Base-by-base conservation (phyloP, 495 filamentous ascomycete genomes). In the Amorphotheca resinae region DNA sequence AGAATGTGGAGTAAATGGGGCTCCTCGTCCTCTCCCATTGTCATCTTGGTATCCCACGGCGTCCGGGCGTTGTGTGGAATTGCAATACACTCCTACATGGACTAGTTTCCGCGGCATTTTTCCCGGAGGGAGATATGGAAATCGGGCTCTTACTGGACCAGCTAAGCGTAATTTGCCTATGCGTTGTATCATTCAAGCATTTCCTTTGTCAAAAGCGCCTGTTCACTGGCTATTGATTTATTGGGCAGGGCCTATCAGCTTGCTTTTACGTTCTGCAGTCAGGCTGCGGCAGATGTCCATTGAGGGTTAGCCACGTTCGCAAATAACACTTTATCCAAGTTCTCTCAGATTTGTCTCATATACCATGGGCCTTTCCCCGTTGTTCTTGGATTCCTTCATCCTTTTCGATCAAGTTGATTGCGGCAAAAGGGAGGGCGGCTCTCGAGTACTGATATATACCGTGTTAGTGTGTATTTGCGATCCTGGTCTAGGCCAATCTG, bases 141-240 rank as follows among this genome's bases (percentile, higher is more conserved):
- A 44, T 52, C 35, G 35, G 43, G 36, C 32, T 51, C 48, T 55
- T 41, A 55, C 48, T 55, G 52, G 52, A 51, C 46, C 49, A 55
- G 48, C 52, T 54, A 55, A 51, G 48, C 52, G 49, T 45, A 41
- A 44, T 49, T 42, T 46, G 42, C 51, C 45, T 49, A 51, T 55
- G 52, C 49, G 52, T 49, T 55, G 52, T 55, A 55, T 51, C 45
- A 51, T 51, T 49, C 48, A 42, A 52, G 45, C 52, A 44, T 51
- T 48, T 44, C 48, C 45, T 51, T 51, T 52, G 41, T 52, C 34
- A 49, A 52, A 38, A 55, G 45, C 45, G 52, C 48, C 36, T 44
- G 48, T 41, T 55, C 38, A 55, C 52, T 55, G 52, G 52, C 45
- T 52, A 42, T 28, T 52, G 23, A 34, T 28, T 22, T 25, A 22